These are phyloP conservation scores for Myxozyma neotropica DNA, from an alignment of 805 yeast genomes.

Conservation along the genomic window DNA sequence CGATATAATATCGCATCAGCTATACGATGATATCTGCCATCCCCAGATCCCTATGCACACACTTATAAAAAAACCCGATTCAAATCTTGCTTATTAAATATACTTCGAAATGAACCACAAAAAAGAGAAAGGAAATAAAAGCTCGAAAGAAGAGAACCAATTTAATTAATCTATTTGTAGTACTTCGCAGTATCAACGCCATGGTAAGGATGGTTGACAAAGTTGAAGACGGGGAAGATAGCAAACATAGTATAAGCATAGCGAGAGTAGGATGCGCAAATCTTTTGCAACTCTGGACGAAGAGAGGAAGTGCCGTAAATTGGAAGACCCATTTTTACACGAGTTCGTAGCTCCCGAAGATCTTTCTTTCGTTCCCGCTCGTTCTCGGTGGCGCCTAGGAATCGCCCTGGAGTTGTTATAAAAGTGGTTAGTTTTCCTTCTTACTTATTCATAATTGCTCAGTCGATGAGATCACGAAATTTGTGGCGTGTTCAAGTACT, in stretches of 20 bases:
- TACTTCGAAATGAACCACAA: too few species aligned
- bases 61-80: too few species aligned
- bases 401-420: constrained; percentile 53
- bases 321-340: constrained; percentile 63
- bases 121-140: too few species aligned
- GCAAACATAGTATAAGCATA: constrained; percentile 63
- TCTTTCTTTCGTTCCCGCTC: constrained; percentile 69
- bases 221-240: constrained; percentile 79
- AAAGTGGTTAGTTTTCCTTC: not conserved
- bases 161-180: constrained; percentile 5
- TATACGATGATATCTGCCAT: too few species aligned
- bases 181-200: constrained; percentile 55
- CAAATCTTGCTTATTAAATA: too few species aligned
- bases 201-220: constrained; percentile 79
- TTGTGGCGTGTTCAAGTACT: not conserved
- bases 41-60: too few species aligned
- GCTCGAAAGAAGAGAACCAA: not conserved
- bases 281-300: constrained; percentile 69
- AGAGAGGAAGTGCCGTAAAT: constrained; percentile 69
- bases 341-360: constrained; percentile 69
- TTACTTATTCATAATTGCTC: not conserved
- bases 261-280: constrained; percentile 77
- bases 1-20: not conserved
- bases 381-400: constrained; percentile 79
- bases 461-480: not conserved